These are phyloP conservation scores for Cadophora gregata DNA, from an alignment of 2,329 filamentous ascomycete species.

Conservation along the genomic window DNA sequence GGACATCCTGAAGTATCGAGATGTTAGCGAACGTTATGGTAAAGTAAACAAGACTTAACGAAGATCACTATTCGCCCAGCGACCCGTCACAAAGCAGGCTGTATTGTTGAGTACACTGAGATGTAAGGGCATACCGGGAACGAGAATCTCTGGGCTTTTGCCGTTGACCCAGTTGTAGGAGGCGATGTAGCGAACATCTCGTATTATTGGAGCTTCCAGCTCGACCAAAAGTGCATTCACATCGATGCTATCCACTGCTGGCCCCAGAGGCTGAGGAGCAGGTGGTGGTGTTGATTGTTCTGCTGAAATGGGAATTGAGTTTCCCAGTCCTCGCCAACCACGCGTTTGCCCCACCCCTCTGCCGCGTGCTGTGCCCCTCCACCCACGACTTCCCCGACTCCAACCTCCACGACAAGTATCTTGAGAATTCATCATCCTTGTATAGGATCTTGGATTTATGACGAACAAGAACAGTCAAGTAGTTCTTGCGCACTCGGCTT, in stretches of 20 bases:
- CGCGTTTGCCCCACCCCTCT: neutral
- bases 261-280: conserved; percentile 23
- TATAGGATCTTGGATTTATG: neutral
- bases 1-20: conserved; percentile 50
- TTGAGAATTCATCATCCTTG: neutral
- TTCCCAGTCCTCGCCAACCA: conserved; percentile 4
- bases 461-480: neutral
- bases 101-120: neutral
- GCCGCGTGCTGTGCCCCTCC: neutral
- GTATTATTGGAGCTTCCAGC: conserved; percentile 45
- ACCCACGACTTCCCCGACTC: neutral
- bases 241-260: conserved; percentile 31
- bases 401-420: neutral
- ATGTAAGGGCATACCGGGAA: conserved; percentile 49
- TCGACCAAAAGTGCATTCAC: conserved; percentile 32
- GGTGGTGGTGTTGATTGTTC: neutral
- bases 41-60: conserved; percentile 9
- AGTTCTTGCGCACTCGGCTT: neutral
- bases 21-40: neutral
- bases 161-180: conserved; percentile 59
- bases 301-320: neutral
- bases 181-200: conserved; percentile 50
- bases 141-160: conserved; percentile 48
- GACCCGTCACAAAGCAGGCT: neutral
- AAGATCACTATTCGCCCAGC: neutral